Evolutionary conservation across 257 asterid species (phyloP), one percentile per base, ranked within the genome.

Genomic region (Gentiana straminea): DNA sequence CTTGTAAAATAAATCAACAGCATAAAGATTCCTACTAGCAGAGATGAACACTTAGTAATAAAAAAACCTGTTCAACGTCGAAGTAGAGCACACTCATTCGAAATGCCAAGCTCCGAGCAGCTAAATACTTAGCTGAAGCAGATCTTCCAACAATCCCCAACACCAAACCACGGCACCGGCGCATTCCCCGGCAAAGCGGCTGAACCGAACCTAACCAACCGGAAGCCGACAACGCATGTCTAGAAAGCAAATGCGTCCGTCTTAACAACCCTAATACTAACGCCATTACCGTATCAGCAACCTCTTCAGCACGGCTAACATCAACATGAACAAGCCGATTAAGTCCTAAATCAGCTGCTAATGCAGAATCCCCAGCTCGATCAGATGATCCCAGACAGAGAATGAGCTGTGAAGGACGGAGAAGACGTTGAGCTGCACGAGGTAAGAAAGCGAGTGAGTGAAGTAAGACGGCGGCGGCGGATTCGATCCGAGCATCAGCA

Each of bases 131-230:
- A 35, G 98, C 96, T 5, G 98, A 91, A 49, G 95, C 85, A 69
- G 99, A 92, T 83, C 94, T 80, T 48, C 95, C 95, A 0, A 88
- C 75, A 67, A 92, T 92, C 79, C 99, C 99, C 81, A 92, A 67
- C 49, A 92, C 99, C 60, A 92, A 76, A 24, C 89, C 89, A 1
- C 89, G 70, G 54, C 89, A 81, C 49, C 89, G 70, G 55, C 89
- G 75, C 85, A 81, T 81, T 60, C 99, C 99, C 13, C 99, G 92
- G 71, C 99, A 92, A 41, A 88, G 89, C 53, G 97, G 99, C 94
- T 92, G 99, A 63, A 92, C 86, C 1, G 95, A 83, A 53, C 99
- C 99, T 39, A 92, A 87, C 99, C 99, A 92, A 9, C 99, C 97
- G 13, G 99, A 88, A 50, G 95, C 95, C 50, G 99, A 88, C 48